Percentiles rank a stretch among this genome's conserved stretches.
phyloP scores from a whole-genome alignment of 140 eudicot species.

The Erigeron philadelphicus region DNA sequence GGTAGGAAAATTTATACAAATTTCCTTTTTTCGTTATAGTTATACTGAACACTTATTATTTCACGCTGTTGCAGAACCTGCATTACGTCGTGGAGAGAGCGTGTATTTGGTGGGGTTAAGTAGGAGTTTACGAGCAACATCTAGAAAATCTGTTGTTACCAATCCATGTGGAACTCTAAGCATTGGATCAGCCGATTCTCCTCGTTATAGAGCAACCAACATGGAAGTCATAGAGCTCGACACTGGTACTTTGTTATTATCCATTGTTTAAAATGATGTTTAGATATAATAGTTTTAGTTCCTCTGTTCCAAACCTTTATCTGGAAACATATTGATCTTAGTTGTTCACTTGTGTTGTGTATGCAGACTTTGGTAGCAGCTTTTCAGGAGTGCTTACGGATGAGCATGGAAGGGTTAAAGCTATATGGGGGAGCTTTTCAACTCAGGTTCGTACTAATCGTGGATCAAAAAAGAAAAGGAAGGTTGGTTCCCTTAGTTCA shows the following conservation, averaged over 20 bases:
- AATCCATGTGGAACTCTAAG: conserved; percentile 78
- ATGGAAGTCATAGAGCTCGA: conserved; percentile 98
- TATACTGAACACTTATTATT: neutral
- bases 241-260: conserved; percentile 44
- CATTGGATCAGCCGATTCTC: conserved; percentile 76
- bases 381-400: conserved; percentile 89
- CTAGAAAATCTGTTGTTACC: conserved; percentile 87
- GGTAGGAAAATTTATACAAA: conserved; percentile 35
- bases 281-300: too few species aligned
- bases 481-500: conserved; percentile 16
- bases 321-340: neutral
- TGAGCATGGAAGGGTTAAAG: conserved; percentile 83
- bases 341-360: neutral
- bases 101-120: conserved; percentile 90
- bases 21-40: too few species aligned
- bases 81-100: conserved; percentile 75
- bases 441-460: conserved; percentile 61
- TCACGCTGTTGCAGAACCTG: conserved; percentile 53
- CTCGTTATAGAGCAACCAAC: conserved; percentile 88
- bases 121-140: conserved; percentile 83
- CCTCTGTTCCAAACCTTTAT: too few species aligned
- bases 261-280: neutral
- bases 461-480: conserved; percentile 21
- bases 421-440: conserved; percentile 95
- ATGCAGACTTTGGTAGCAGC: conserved; percentile 81